Evolutionary conservation across 768 basidiomycete genomes (phyloP), one percentile per base, ranked within the genome.

Genomic region (Pleurotus tuber-regium): DNA sequence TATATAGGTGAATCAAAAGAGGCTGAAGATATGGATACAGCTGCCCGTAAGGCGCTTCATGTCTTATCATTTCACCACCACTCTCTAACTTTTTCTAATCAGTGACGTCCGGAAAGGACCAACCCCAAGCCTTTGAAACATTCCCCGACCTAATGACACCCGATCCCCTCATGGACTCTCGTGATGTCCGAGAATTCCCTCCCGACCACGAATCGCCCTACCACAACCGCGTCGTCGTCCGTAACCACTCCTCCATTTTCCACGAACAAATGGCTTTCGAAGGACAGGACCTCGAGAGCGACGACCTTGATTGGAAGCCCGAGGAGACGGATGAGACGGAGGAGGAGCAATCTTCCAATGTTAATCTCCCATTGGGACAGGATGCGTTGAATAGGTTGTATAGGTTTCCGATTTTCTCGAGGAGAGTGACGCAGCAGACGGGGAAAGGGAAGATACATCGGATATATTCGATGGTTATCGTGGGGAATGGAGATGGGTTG

Each of bases 401-500:
- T 55, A 63, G 67, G 35, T 73, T 74, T 49, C 70, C 73, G 50
- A 66, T 82, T 43, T 63, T 79, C 52, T 64, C 66, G 57, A 78
- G 84, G 4, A 71, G 83, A 35, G 86, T 95, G 59, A 83, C 82
- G 3, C 87, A 92, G 55, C 95, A 98, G 77, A 98, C 94, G 0
- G 86, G 88, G 51, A 98, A 98, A 70, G 97, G 97, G 11, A 96
- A 92, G 63, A 87, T 89, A 54, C 75, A 79, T 23, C 78, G 83
- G 14, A 66, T 76, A 46, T 80, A 81, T 47, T 70, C 73, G 31
- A 77, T 89, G 56, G 78, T 84, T 57, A 80, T 94, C 54, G 82
- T 89, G 28, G 92, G 92, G 2, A 83, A 95, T 63, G 89, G 90
- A 2, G 74, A 87, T 29, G 93, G 92, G 0, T 74, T 94, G 23